A percentile compares a stretch with the other conserved stretches of the same genome.
phyloP scores from a whole-genome alignment of 2,329 filamentous ascomycete genomes.

The Gaeumannomyces sp. region DNA sequence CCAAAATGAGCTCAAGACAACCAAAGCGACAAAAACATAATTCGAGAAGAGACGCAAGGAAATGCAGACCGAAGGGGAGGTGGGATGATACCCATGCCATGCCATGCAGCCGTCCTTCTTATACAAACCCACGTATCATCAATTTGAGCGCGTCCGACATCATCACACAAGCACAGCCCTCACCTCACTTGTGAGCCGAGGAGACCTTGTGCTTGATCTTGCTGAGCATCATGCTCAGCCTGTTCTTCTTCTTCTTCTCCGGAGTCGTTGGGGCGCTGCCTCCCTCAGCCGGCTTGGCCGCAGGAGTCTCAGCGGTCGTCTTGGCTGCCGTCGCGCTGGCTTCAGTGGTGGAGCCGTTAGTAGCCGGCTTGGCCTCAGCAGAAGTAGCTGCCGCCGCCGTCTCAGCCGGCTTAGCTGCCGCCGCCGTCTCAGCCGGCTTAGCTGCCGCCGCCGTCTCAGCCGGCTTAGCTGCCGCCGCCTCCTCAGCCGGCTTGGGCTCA shows the following conservation, averaged over 20 bases:
- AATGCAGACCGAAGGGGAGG: neutral
- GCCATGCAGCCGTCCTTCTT: neutral
- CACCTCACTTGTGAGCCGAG: constrained; percentile 11
- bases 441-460: constrained; percentile 17
- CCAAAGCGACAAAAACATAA: neutral
- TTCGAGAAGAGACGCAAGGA: neutral
- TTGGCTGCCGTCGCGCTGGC: constrained; percentile 6
- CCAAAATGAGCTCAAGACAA: neutral
- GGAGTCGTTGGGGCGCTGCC: constrained; percentile 29
- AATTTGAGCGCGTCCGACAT: constrained; percentile 6
- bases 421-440: constrained; percentile 32
- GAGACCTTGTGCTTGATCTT: constrained; percentile 46
- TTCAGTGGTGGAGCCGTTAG: constrained; percentile 10
- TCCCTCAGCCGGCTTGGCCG: constrained; percentile 23
- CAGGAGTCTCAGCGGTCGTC: constrained; percentile 14
- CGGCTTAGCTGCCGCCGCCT: constrained; percentile 12
- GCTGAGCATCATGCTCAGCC: constrained; percentile 56
- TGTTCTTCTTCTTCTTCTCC: constrained; percentile 62
- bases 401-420: constrained; percentile 30
- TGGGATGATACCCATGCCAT: neutral
- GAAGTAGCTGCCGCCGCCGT: constrained; percentile 17
- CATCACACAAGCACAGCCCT: neutral
- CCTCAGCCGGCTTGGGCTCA: constrained; percentile 16
- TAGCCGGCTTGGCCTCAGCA: constrained; percentile 14
- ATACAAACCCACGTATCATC: constrained; percentile 6